Percentiles rank a stretch among this genome's conserved stretches.
These are phyloP conservation scores for Geotrichum reessii DNA, from an alignment of 1,139 yeast genomes.

Conservation along the genomic window DNA sequence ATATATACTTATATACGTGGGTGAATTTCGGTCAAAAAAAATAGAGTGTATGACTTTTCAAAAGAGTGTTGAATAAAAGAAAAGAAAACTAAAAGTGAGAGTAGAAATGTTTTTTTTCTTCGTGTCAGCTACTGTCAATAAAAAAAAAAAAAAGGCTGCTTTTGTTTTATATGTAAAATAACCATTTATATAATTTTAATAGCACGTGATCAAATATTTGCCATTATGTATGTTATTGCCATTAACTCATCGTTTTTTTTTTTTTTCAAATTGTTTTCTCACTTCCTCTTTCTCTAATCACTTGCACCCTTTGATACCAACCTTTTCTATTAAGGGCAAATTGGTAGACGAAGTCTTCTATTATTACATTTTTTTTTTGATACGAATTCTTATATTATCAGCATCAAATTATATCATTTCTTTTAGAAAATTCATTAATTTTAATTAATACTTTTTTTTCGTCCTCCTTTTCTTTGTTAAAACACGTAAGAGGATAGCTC, in stretches of 20 bases:
- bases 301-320: background rate
- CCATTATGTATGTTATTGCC: background rate
- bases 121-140: background rate
- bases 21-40: background rate
- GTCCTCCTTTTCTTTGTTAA: too few species aligned
- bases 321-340: background rate
- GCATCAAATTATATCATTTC: too few species aligned
- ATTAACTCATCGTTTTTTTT: background rate
- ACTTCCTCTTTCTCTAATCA: background rate
- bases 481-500: too few species aligned
- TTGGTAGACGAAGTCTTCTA: background rate
- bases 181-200: background rate
- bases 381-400: background rate
- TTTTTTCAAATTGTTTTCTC: background rate
- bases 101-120: background rate
- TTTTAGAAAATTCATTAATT: too few species aligned
- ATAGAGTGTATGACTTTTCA: background rate
- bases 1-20: background rate
- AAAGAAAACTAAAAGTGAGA: too few species aligned
- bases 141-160: background rate
- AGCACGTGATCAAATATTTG: background rate
- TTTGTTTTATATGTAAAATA: background rate
- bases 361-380: background rate
- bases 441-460: too few species aligned
- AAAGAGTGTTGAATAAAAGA: background rate